These are phyloP conservation scores for Striga hermonthica DNA, from an alignment of 305 asterid species.

Conservation along the genomic window DNA sequence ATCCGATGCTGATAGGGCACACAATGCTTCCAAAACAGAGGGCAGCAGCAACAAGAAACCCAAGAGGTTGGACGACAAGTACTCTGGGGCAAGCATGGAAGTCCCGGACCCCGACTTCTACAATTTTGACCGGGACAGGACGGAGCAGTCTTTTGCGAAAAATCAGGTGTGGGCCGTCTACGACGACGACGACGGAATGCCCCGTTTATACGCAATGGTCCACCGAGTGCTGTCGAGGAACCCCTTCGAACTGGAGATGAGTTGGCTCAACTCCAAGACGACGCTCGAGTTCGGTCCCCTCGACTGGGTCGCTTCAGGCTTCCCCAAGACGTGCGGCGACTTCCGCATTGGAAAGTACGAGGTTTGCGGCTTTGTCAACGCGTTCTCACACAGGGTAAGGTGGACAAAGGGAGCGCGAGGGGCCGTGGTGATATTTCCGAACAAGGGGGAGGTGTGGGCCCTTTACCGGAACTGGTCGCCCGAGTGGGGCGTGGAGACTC, in stretches of 20 bases:
- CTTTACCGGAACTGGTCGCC: not conserved
- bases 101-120: conserved; percentile 43
- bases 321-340: conserved; percentile 29
- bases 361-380: not conserved
- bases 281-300: conserved; percentile 35
- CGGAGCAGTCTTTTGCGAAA: conserved; percentile 27
- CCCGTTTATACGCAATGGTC: not conserved
- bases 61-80: conserved; percentile 17
- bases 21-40: conserved; percentile 25
- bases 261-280: conserved; percentile 42
- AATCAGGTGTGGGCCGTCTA: conserved; percentile 4
- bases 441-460: not conserved
- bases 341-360: not conserved
- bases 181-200: conserved; percentile 2
- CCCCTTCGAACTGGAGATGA: conserved; percentile 39
- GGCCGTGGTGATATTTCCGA: not conserved
- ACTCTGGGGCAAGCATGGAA: conserved; percentile 31
- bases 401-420: not conserved
- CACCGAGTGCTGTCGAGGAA: conserved; percentile 6
- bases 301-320: conserved; percentile 38
- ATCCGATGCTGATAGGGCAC: conserved; percentile 16
- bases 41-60: conserved; percentile 12
- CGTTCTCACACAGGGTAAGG: not conserved
- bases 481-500: not conserved
- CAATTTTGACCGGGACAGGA: conserved; percentile 37